These are phyloP conservation scores for Hortiboletus flavorubellus DNA, from an alignment of 768 basidiomycete genomes.

Conservation along the genomic window DNA sequence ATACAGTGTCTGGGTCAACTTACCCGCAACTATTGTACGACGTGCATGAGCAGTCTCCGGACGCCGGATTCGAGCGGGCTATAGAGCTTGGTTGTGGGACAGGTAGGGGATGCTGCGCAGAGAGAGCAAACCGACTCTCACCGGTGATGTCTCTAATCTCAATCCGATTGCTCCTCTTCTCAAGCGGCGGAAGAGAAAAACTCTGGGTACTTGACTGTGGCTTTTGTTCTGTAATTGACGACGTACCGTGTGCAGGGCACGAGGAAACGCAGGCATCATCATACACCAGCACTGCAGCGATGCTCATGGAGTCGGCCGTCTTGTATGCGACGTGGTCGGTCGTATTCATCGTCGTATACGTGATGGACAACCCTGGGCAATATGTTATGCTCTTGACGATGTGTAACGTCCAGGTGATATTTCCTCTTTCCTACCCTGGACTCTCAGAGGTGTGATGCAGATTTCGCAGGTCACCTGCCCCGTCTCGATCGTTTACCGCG, in stretches of 20 bases:
- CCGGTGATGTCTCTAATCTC: background rate
- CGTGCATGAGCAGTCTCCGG: conserved; percentile 42
- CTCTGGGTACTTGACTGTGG: background rate
- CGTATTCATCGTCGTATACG: background rate
- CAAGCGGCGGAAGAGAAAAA: background rate
- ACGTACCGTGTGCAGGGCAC: background rate
- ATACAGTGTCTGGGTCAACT: conserved; percentile 66
- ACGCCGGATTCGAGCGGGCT: conserved; percentile 50
- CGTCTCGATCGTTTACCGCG: background rate
- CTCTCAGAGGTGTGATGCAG: background rate
- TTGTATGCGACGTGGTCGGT: background rate
- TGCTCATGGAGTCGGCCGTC: background rate
- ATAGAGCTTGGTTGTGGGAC: conserved; percentile 83
- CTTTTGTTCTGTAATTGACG: background rate
- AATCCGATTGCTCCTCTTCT: background rate
- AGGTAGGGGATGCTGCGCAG: conserved; percentile 36
- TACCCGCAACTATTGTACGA: conserved; percentile 66
- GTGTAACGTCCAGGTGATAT: background rate
- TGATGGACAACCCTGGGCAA: background rate
- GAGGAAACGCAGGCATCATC: background rate
- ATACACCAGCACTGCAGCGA: background rate
- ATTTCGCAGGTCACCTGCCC: background rate
- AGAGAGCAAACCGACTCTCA: background rate
- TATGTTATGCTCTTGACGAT: background rate
- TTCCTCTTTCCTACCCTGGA: background rate